Percentiles rank a stretch among this genome's conserved stretches.
These are phyloP conservation scores for Byssothecium circinans DNA, from an alignment of 2,329 filamentous ascomycete genomes.

Conservation along the genomic window DNA sequence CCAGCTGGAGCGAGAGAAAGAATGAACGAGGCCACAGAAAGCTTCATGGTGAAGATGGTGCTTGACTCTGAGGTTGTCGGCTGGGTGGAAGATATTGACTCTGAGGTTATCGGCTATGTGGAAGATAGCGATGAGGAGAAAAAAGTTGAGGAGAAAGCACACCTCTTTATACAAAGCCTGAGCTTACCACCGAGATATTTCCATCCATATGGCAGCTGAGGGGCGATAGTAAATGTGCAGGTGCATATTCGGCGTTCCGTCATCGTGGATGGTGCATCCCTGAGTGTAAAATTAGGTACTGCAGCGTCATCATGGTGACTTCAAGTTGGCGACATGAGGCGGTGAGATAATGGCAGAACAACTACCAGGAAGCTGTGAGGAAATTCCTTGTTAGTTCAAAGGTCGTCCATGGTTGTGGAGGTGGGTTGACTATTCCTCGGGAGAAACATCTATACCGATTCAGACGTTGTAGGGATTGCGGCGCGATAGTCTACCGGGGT, in stretches of 20 bases:
- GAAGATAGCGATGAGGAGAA: background rate
- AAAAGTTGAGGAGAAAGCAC: background rate
- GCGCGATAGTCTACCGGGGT: too few relatives aligned
- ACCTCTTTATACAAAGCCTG: background rate
- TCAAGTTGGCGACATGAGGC: too few relatives aligned
- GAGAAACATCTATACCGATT: too few relatives aligned
- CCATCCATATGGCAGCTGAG: background rate
- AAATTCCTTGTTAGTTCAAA: too few relatives aligned
- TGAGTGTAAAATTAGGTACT: too few relatives aligned
- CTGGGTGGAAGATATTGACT: background rate
- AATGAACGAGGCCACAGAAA: conserved; percentile 2
- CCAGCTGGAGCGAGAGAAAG: conserved; percentile 4
- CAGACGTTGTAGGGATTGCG: too few relatives aligned
- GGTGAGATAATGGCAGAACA: too few relatives aligned
- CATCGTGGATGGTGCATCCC: too few relatives aligned
- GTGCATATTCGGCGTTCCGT: background rate
- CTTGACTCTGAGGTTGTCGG: background rate
- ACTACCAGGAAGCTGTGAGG: too few relatives aligned
- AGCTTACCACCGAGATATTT: background rate
- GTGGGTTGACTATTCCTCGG: too few relatives aligned
- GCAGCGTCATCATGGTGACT: too few relatives aligned
- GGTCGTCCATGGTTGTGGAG: too few relatives aligned
- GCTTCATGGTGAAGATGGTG: conserved; percentile 11
- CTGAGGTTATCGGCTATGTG: background rate
- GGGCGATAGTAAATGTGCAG: background rate